These are phyloP conservation scores for Gamarada debralockiae DNA, from an alignment of 495 filamentous ascomycete genomes.

Conservation along the genomic window DNA sequence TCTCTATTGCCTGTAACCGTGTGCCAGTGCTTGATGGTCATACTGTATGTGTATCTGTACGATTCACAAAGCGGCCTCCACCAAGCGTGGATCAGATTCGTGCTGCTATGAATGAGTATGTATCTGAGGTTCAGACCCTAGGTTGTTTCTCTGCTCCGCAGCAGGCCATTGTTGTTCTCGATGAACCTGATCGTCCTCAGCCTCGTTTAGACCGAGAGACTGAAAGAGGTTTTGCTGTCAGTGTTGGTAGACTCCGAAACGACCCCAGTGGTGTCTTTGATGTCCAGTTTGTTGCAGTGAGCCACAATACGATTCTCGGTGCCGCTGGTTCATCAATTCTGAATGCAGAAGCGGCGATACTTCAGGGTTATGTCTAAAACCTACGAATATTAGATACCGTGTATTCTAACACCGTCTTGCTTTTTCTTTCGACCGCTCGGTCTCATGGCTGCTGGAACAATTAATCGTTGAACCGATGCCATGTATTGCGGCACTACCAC, in stretches of 20 bases:
- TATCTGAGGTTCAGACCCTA: slow-evolving; percentile 67
- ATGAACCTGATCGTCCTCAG: slow-evolving; percentile 76
- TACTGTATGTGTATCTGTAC: slow-evolving; percentile 74
- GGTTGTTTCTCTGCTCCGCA: slow-evolving; percentile 74
- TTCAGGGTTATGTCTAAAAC: slow-evolving; percentile 83
- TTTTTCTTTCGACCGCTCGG: too few relatives aligned
- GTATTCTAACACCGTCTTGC: too few relatives aligned
- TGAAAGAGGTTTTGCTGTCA: slow-evolving; percentile 72
- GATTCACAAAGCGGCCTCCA: slow-evolving; percentile 46
- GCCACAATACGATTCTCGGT: slow-evolving; percentile 89
- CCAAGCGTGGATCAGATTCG: slow-evolving; percentile 62
- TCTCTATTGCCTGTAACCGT: slow-evolving; percentile 77
- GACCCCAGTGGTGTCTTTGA: slow-evolving; percentile 74
- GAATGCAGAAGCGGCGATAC: slow-evolving; percentile 86
- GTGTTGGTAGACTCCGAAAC: slow-evolving; percentile 72
- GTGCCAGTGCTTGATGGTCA: slow-evolving; percentile 83
- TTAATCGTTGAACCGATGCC: too few relatives aligned
- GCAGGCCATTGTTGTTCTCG: slow-evolving; percentile 69
- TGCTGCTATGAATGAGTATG: slow-evolving; percentile 65
- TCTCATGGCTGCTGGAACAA: too few relatives aligned
- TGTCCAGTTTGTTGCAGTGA: slow-evolving; percentile 75
- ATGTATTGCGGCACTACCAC: too few relatives aligned
- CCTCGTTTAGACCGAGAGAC: slow-evolving; percentile 74
- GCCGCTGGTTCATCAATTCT: slow-evolving; percentile 91
- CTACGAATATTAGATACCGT: too few relatives aligned